Base-by-base conservation (phyloP, 371 early-diverging fungal genomes). In the Choanephora cucurbitarum region DNA sequence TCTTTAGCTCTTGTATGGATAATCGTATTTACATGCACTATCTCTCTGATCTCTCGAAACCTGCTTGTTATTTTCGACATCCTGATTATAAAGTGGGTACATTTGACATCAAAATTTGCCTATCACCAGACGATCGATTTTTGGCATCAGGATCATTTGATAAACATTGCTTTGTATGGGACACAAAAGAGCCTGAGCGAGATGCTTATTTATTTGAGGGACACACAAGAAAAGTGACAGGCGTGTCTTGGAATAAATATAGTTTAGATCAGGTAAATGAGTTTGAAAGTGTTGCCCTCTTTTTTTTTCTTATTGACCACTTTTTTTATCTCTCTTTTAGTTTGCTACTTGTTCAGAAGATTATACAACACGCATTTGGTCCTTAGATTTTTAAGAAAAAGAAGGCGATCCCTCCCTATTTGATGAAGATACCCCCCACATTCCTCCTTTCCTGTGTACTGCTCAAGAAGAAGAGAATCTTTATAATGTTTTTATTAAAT, bases 281-380 rank as follows among this genome's bases (percentile, higher is more conserved):
- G n/a, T 45, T 44, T 14, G 19, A 43, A 43, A 43, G 9, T 14
- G 14, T 46, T n/a, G n/a, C n/a, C n/a, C n/a, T 23, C 23, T 22
- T 19, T 22, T 22, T 4, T 34, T 21, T 0, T 22, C 41, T 1
- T 28, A 13, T 11, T 33, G 7, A 3, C 2, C 21, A 33, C 3
- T 24, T 7, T 5, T n/a, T 7, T 13, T 0, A 13, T 21, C 17
- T 55, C 9, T 28, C 7, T 28, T n/a, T 2, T 57, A 74, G 71
- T 62, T 74, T 62, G 74, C 74, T 15, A 67, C 54, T 48, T 77
- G 77, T 44, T 69, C 74, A 0, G 74, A 77, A 44, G 77, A 77
- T 44, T 64, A 61, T 22, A 72, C 63, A 1, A 58, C 68, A 2
- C 61, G 72, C 14, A 60, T 77, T 11, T 77, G 77, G 77, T 37